Percentiles rank a stretch among this genome's conserved stretches.
phyloP scores from a whole-genome alignment of 2,329 filamentous ascomycete species.

The Ophiostoma montium region DNA sequence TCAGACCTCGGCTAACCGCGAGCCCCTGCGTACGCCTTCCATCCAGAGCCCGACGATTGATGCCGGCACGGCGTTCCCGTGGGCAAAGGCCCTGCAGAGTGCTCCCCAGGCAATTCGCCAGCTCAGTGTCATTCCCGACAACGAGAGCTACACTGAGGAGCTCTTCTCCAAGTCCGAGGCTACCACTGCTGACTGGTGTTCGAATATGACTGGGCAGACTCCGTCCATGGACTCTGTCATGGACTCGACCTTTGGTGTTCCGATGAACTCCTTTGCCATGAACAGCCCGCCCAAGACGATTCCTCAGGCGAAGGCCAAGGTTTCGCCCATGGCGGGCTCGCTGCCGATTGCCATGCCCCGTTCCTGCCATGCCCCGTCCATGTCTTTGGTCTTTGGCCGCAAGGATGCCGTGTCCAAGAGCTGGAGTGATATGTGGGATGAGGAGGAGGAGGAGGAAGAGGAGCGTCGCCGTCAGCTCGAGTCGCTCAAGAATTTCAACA shows the following conservation, averaged over 20 bases:
- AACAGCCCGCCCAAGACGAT: slow-evolving; percentile 26
- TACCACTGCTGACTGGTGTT: slow-evolving; percentile 59
- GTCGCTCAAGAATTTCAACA: slow-evolving; percentile 52
- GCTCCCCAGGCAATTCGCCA: slow-evolving; percentile 61
- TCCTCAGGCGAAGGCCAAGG: slow-evolving; percentile 27
- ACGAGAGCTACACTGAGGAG: slow-evolving; percentile 69
- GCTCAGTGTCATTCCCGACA: slow-evolving; percentile 70
- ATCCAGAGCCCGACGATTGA: slow-evolving; percentile 77
- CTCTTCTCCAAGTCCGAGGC: slow-evolving; percentile 68
- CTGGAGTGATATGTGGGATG: slow-evolving; percentile 97
- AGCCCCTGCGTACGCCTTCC: slow-evolving; percentile 89
- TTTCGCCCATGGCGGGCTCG: slow-evolving; percentile 50
- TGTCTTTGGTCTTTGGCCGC: slow-evolving; percentile 69
- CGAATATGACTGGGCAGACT: slow-evolving; percentile 58
- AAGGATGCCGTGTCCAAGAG: slow-evolving; percentile 83
- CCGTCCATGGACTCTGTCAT: slow-evolving; percentile 74
- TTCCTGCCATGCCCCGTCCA: slow-evolving; percentile 52
- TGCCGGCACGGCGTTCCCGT: slow-evolving; percentile 67
- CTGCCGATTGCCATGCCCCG: slow-evolving; percentile 70
- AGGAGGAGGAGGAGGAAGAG: slow-evolving; percentile 63
- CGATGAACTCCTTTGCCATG: slow-evolving; percentile 60
- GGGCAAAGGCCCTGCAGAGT: slow-evolving; percentile 78
- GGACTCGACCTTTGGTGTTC: slow-evolving; percentile 68
- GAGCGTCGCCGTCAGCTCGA: slow-evolving; percentile 46
- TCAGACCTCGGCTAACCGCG: slow-evolving; percentile 75